Evolutionary conservation across 257 asterid genomes (phyloP).

Genomic region (Solanum paucissectum): DNA sequence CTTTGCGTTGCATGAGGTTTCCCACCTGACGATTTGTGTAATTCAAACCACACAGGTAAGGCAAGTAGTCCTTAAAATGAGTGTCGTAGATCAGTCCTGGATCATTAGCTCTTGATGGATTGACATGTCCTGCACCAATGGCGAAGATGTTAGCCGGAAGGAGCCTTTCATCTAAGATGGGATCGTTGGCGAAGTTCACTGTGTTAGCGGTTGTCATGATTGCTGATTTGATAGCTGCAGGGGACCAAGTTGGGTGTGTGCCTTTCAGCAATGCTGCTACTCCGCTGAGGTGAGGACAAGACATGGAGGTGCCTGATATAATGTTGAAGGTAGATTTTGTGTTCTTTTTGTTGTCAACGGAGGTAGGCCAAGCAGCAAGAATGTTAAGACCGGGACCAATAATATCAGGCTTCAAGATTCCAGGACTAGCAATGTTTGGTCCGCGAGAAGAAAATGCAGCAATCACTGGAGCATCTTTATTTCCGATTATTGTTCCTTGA

Average conservation of each 20-base stretch:
- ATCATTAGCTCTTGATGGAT: constrained; percentile 28
- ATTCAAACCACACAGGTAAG: constrained; percentile 39
- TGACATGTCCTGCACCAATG: constrained; percentile 41
- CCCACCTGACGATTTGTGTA: constrained; percentile 22
- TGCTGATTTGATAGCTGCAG: constrained; percentile 43
- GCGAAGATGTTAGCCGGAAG: constrained; percentile 21
- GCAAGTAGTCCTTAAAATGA: constrained; percentile 25
- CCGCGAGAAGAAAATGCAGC: background rate
- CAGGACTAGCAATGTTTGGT: background rate
- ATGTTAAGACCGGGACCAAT: background rate
- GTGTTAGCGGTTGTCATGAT: constrained; percentile 43
- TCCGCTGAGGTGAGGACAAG: background rate
- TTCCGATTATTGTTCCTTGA: background rate
- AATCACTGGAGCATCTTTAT: background rate
- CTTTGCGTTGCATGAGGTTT: background rate
- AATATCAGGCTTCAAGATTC: background rate
- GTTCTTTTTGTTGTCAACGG: background rate
- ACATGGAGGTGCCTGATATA: background rate
- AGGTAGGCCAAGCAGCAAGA: background rate
- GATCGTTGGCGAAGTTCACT: constrained; percentile 7
- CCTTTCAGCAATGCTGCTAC: background rate
- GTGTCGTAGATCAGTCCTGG: constrained; percentile 46
- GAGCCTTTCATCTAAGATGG: constrained; percentile 23
- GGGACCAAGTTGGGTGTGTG: background rate
- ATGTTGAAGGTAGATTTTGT: background rate